Conservation (phyloP, 176 grass and related monocot species). For the Eleusine indica region DNA sequence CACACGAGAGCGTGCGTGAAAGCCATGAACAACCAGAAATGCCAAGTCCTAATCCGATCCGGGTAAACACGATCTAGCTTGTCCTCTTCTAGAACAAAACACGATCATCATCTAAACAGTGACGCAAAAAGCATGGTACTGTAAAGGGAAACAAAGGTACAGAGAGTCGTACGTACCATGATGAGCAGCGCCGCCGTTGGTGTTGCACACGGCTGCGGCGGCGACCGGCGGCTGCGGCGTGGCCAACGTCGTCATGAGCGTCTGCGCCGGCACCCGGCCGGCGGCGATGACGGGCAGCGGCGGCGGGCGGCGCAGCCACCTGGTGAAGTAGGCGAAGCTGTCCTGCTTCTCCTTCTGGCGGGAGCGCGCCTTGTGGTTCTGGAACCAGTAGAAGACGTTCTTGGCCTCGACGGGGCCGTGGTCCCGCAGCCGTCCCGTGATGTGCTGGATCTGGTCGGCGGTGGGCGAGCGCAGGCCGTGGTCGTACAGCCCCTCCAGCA, state of each 20-base stretch:
- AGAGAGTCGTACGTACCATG: background rate
- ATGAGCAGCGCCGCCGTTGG: background rate
- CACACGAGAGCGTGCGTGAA: background rate
- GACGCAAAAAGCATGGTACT: too few relatives aligned
- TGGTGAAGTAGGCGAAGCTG: slow-evolving; percentile 74
- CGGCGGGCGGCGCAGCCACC: slow-evolving; percentile 51
- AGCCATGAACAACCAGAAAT: background rate
- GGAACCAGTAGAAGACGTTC: slow-evolving; percentile 99
- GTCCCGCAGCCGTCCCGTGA: slow-evolving; percentile 65
- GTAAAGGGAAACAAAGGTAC: background rate
- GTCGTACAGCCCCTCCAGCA: slow-evolving; percentile 74
- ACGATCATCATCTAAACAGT: too few relatives aligned
- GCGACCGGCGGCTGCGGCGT: background rate
- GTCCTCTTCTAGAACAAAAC: background rate
- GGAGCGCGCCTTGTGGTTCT: slow-evolving; percentile 85
- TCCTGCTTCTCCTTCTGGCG: slow-evolving; percentile 84
- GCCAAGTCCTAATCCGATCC: slow-evolving; percentile 7
- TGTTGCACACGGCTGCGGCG: slow-evolving; percentile 13
- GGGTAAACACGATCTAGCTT: background rate
- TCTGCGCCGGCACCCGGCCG: background rate
- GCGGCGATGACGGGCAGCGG: slow-evolving; percentile 35
- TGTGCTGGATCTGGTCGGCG: slow-evolving; percentile 81
- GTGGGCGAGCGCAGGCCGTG: slow-evolving; percentile 69
- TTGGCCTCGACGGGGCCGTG: slow-evolving; percentile 81
- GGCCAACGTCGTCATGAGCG: background rate